Percentiles rank a stretch among this genome's conserved stretches.
These are phyloP conservation scores for Pseudoperonospora humuli DNA, from an alignment of 352 stramenopile genomes.

Conservation along the genomic window DNA sequence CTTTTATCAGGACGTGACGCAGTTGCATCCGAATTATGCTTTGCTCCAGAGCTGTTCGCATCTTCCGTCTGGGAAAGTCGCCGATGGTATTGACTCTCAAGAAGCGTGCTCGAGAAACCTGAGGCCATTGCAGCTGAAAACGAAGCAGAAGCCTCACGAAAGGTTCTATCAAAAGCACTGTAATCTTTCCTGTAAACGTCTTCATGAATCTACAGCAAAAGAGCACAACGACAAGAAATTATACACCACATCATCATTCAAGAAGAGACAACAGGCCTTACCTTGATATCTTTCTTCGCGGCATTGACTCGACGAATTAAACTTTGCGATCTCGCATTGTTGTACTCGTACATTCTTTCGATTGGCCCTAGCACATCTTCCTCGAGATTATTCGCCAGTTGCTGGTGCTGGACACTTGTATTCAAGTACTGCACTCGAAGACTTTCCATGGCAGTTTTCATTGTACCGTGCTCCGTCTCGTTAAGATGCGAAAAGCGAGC, in stretches of 20 bases:
- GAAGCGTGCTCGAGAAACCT: slow-evolving; percentile 59
- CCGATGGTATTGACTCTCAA: slow-evolving; percentile 60
- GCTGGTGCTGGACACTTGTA: slow-evolving; percentile 71
- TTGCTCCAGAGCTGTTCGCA: slow-evolving; percentile 9
- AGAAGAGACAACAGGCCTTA: background rate
- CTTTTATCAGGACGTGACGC: slow-evolving; percentile 5
- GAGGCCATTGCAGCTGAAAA: slow-evolving; percentile 69
- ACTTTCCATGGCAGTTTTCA: slow-evolving; percentile 46
- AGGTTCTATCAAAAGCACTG: slow-evolving; percentile 59
- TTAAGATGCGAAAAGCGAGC: slow-evolving; percentile 50
- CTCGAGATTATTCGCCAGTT: slow-evolving; percentile 61
- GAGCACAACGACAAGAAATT: too few relatives aligned
- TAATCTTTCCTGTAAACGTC: slow-evolving; percentile 72
- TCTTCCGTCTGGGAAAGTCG: slow-evolving; percentile 36
- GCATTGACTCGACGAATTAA: slow-evolving; percentile 45
- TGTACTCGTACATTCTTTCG: slow-evolving; percentile 43
- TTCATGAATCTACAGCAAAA: slow-evolving; percentile 37
- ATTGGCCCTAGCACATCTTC: slow-evolving; percentile 74
- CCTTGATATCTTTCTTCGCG: slow-evolving; percentile 77
- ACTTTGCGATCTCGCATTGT: slow-evolving; percentile 47
- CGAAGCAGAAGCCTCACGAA: slow-evolving; percentile 46
- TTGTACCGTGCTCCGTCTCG: slow-evolving; percentile 43
- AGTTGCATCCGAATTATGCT: background rate
- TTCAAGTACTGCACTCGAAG: slow-evolving; percentile 74
- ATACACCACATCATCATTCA: background rate